phyloP scores from a whole-genome alignment of 257 asterid species.

The Solanum chaucha region DNA sequence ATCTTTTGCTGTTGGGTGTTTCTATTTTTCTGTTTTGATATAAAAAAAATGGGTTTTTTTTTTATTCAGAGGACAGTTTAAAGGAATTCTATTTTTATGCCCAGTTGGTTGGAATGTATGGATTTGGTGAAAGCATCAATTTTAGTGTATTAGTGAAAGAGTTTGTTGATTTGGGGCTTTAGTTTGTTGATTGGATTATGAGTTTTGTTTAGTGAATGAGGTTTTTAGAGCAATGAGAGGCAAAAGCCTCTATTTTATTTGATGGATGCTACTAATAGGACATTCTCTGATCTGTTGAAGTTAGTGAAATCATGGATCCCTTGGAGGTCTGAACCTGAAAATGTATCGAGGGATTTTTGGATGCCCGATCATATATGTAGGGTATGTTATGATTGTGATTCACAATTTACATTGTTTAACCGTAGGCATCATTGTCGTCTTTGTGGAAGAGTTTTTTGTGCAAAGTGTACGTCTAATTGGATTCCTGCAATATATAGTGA shows the following conservation, averaged over 20 bases:
- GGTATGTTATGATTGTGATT: conserved; percentile 95
- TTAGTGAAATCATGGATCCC: conserved; percentile 70
- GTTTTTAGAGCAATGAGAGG: conserved; percentile 65
- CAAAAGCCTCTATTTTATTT: conserved; percentile 21
- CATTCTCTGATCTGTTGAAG: conserved; percentile 53
- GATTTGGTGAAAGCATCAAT: neutral
- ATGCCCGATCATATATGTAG: conserved; percentile 96
- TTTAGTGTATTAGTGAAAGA: neutral
- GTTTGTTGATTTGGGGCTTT: neutral
- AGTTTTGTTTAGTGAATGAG: conserved; percentile 43
- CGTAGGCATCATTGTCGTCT: conserved; percentile 96
- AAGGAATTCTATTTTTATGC: neutral
- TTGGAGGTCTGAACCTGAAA: conserved; percentile 67
- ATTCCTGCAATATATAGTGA: conserved; percentile 36
- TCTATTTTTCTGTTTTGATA: neutral
- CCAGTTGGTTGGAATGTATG: neutral
- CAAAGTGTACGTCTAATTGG: conserved; percentile 80
- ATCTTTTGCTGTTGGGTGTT: neutral
- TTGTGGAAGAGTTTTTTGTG: conserved; percentile 83
- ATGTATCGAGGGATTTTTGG: conserved; percentile 92
- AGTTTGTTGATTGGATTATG: conserved; percentile 9
- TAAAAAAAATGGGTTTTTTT: neutral
- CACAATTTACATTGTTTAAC: conserved; percentile 69
- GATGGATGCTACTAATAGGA: conserved; percentile 37
- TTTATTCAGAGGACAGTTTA: neutral